Conservation (phyloP, 495 filamentous ascomycete genomes). For the Tirmania nivea region DNA sequence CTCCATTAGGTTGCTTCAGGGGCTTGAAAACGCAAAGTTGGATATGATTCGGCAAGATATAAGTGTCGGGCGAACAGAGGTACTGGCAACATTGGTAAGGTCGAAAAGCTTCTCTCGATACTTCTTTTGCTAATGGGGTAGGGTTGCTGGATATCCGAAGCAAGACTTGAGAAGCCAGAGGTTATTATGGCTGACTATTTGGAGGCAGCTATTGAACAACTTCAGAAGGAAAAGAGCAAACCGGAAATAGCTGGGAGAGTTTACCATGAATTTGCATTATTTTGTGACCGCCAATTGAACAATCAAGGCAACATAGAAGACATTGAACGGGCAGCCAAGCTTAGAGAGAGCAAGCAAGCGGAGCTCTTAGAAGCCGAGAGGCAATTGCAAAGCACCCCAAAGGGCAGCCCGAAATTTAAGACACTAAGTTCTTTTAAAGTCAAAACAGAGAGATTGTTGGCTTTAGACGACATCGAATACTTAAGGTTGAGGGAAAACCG, state of each 20-base stretch:
- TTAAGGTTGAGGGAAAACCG: conserved; percentile 51
- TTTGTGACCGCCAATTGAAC: conserved; percentile 82
- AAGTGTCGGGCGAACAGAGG: conserved; percentile 48
- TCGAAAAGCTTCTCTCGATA: neutral
- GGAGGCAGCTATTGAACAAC: conserved; percentile 54
- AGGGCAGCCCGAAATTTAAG: conserved; percentile 26
- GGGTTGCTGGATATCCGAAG: conserved; percentile 74
- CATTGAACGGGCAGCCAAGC: conserved; percentile 52
- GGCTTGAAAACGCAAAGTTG: conserved; percentile 35
- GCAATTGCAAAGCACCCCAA: conserved; percentile 28
- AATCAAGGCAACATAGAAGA: conserved; percentile 70
- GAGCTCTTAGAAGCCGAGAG: conserved; percentile 47
- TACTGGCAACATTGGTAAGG: conserved; percentile 66
- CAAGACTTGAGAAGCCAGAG: conserved; percentile 79
- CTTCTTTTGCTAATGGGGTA: conserved; percentile 12
- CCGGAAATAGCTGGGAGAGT: conserved; percentile 65
- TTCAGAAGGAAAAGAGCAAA: conserved; percentile 39
- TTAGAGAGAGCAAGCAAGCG: conserved; percentile 57
- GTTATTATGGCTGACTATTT: conserved; percentile 70
- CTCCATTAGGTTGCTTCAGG: conserved; percentile 71
- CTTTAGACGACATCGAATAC: conserved; percentile 70
- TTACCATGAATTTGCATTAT: conserved; percentile 81
- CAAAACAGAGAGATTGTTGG: conserved; percentile 72
- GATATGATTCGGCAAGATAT: conserved; percentile 48
- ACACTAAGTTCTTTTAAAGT: conserved; percentile 24